Evolutionary conservation across 768 basidiomycete genomes (phyloP), one percentile per base, ranked within the genome.

Genomic region (Agrocybe chaxingu): DNA sequence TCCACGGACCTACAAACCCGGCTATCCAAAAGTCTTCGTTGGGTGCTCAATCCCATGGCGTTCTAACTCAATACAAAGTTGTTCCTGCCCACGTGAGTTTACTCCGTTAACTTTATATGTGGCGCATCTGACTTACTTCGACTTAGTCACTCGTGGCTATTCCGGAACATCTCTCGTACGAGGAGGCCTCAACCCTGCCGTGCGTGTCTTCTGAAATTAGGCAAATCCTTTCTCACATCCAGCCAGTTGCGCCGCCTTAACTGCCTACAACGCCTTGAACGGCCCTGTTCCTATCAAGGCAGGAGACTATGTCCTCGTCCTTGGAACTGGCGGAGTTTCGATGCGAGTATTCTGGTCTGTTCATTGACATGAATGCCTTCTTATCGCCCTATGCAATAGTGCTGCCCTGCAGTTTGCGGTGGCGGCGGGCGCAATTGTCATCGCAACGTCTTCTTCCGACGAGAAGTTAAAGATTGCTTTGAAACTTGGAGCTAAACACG

Each of bases 361-460:
- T 39, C 5, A 24, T 13, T 16, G 16, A 9, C 10, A 9, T 33
- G 6, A 8, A 29, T 30, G 13, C 34, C 42, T 29, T 30, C 41
- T 39, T 41, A 36, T 24, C 7, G 13, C 24, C 29, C 2, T 40
- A n/a, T 1, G 24, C 19, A 3, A 4, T 39, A 78, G 81, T 36
- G 84, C 80, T 56, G 84, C 71, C 2, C 66, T 79, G 2, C 81
- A 86, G 63, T 65, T 88, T 40, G 84, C 85, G 2, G 73, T 82
- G 38, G 79, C 81, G 2, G 72, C 79, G 7, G 85, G 84, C 33
- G 84, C 84, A 2, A 76, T 66, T 1, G 83, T 85, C 50, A 84
- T 89, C 55, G 73, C 75, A 24, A 87, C 85, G 0, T 86, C 84
- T 0, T 85, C 83, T 0, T 82, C 81, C 0, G 82, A 86, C 56